A percentile compares a stretch with the other conserved stretches of the same genome.
Conservation (phyloP, 176 grass and related monocot species). For the Oryza nivara region DNA sequence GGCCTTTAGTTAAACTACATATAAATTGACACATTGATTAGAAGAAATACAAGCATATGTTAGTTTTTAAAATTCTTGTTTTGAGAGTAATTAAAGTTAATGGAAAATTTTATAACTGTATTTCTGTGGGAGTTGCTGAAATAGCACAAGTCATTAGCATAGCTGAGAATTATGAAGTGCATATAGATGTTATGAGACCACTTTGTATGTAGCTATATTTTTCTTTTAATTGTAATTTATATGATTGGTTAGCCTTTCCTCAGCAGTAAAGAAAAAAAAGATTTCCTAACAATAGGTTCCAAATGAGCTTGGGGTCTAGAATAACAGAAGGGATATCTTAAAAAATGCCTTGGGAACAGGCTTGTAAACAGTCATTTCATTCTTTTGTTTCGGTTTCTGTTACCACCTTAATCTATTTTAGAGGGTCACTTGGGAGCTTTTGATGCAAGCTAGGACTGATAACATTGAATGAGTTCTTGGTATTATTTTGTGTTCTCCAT, state of each 20-base stretch:
- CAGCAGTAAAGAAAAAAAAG: not conserved
- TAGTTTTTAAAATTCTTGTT: no score
- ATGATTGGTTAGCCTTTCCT: constrained; percentile 4
- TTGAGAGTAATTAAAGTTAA: no score
- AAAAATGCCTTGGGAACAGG: not conserved
- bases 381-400: not conserved
- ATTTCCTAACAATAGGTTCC: not conserved
- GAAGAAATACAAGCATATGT: no score
- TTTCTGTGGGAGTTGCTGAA: no score
- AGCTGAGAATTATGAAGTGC: not conserved
- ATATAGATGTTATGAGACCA: not conserved
- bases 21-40: no score
- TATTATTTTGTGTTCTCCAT: no score
- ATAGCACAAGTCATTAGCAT: not conserved
- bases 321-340: not conserved
- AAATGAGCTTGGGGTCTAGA: not conserved
- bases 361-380: not conserved
- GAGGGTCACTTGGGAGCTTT: no score
- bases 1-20: no score
- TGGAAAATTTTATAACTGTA: no score
- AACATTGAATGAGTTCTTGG: no score
- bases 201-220: not conserved
- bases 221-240: not conserved
- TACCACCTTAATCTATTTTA: not conserved
- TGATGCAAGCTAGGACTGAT: no score